Base-by-base conservation (phyloP, 176 grass and related monocot species). In the Saccharum officinarum region DNA sequence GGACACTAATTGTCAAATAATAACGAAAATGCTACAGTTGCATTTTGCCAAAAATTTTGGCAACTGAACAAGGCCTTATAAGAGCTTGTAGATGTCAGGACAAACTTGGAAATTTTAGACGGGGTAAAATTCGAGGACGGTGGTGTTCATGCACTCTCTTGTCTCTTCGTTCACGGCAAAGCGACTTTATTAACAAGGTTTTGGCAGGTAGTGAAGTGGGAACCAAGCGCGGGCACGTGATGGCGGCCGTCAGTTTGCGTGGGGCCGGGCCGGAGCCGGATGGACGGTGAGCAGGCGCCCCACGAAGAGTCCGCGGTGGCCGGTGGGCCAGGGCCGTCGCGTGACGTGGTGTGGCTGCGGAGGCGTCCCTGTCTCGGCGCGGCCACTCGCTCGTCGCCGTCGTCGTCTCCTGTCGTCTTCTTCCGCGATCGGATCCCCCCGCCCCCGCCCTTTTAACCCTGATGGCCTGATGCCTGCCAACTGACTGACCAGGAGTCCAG, bases 311-410 rank as follows among this genome's bases (percentile, higher is more conserved):
- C 1, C 44, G 45, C 13, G 2, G 17, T 20, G 82, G 59, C 11
- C 46, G 46, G 46, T 49, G 45, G 45, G 31, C 44, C 82, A 31
- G 20, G 16, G 1, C 12, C 41, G 28, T 18, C 30, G 12, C 20
- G 49, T 44, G 83, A 79, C 76, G 76, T 71, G 83, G 76, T 71
- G 83, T 69, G 33, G 73, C 62, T 5, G n/a, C 37, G 44, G 36
- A 14, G 8, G 47, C 28, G 70, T 73, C 70, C 5, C 70, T 82
- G 22, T 55, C 22, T 8, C 55, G 16, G 33, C 50, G 17, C 54
- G 30, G 31, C 42, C 45, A 47, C 69, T 12, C 14, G 16, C 15
- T 52, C 37, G 54, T 63, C 75, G 22, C 22, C 34, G 33, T 22
- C 47, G 12, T 34, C 17, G 25, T 17, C 41, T 12, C 42, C 10